Evolutionary conservation across 768 basidiomycete species (phyloP).

Genomic region (Coprinellus micaceus): DNA sequence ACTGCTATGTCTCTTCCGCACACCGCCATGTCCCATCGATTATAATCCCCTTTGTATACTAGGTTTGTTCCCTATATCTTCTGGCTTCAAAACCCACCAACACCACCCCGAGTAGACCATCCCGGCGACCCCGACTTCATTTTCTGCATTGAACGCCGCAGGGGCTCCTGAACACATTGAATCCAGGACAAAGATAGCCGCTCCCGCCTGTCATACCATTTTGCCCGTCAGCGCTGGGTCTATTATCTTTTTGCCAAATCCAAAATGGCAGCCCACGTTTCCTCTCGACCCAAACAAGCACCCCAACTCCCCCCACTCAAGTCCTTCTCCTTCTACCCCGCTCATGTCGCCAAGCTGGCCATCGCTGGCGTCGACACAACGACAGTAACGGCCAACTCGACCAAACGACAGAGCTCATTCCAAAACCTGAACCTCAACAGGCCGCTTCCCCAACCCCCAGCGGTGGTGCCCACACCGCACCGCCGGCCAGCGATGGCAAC

Average conservation of each 20-base stretch:
- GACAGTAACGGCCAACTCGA: not conserved
- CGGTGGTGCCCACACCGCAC: too few species aligned
- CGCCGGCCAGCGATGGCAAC: too few species aligned
- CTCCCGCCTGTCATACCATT: not conserved
- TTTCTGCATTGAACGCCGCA: too few species aligned
- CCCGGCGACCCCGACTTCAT: too few species aligned
- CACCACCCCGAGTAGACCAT: too few species aligned
- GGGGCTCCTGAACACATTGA: too few species aligned
- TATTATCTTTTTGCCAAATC: not conserved
- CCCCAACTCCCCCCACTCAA: conserved; percentile 5
- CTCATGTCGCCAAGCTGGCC: conserved; percentile 1
- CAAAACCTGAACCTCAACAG: not conserved
- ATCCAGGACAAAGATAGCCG: too few species aligned
- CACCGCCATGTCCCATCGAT: not conserved
- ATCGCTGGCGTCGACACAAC: conserved; percentile 5
- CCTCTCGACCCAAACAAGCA: not conserved
- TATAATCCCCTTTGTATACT: too few species aligned
- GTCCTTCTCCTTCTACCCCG: conserved; percentile 4
- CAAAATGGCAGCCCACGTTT: not conserved
- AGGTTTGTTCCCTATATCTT: too few species aligned
- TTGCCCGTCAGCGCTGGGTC: not conserved
- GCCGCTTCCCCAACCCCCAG: not conserved
- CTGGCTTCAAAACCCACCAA: too few species aligned
- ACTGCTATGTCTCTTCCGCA: not conserved
- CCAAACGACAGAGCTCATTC: not conserved